Conservation (phyloP, 495 filamentous ascomycete genomes). For the Daldinia grandis region DNA sequence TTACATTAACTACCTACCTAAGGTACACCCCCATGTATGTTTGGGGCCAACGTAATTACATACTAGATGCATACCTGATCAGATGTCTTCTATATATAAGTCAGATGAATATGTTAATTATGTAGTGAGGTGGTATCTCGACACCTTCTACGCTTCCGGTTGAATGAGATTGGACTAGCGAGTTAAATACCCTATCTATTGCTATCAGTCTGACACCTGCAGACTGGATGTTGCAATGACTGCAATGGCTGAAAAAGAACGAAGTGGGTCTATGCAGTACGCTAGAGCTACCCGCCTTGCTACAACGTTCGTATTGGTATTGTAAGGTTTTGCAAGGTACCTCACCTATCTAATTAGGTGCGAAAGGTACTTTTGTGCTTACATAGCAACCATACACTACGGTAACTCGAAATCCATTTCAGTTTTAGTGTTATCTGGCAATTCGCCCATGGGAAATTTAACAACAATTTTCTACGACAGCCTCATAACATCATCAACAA, state of each 20-base stretch:
- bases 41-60: neutral
- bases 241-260: neutral
- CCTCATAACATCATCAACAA: conserved; percentile 23
- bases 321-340: neutral
- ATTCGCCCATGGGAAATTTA: conserved; percentile 28
- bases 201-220: conserved; percentile 1
- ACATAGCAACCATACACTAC: neutral
- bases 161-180: neutral
- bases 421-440: conserved; percentile 41
- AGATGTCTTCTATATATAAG: neutral
- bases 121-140: neutral
- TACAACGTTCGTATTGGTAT: neutral
- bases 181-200: neutral
- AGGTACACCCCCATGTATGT: neutral
- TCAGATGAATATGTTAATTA: neutral
- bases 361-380: neutral
- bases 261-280: neutral
- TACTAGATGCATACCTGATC: neutral
- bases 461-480: conserved; percentile 35
- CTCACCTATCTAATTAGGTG: neutral
- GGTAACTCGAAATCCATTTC: conserved; percentile 12
- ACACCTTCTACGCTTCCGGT: neutral
- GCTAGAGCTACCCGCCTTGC: neutral
- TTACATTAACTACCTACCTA: neutral
- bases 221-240: no score